phyloP scores from a whole-genome alignment of 371 early-diverging fungal species.

The Funneliformis caledonium region DNA sequence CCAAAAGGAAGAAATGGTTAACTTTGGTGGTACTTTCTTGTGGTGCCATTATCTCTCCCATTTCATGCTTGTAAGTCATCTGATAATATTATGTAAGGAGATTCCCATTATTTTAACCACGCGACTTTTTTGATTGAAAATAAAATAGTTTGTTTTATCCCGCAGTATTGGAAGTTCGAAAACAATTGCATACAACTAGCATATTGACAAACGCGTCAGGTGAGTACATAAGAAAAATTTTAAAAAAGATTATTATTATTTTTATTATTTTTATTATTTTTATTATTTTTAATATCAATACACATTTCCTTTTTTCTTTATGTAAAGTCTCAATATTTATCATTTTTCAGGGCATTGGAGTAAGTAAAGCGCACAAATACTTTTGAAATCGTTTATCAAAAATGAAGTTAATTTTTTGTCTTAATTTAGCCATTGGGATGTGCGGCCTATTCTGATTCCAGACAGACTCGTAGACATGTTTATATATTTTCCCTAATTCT shows the following conservation, averaged over 20 bases:
- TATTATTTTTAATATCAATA: not conserved
- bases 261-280: too few relatives aligned
- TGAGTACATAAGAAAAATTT: not conserved
- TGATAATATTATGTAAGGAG: too few relatives aligned
- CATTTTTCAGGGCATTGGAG: not conserved
- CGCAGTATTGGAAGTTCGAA: not conserved
- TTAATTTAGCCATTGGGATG: slow-evolving; percentile 58
- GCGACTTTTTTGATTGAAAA: not conserved
- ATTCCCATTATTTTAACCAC: not conserved
- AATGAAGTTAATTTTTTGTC: not conserved
- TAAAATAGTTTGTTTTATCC: slow-evolving; percentile 3
- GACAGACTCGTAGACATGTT: slow-evolving; percentile 64
- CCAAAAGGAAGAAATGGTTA: not conserved
- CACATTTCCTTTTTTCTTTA: not conserved
- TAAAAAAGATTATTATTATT: not conserved
- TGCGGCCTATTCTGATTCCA: slow-evolving; percentile 71
- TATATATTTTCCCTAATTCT: slow-evolving; percentile 62
- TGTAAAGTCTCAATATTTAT: slow-evolving; percentile 19
- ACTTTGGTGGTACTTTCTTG: not conserved
- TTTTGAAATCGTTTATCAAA: not conserved
- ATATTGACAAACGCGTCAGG: not conserved
- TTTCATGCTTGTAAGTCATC: slow-evolving; percentile 22
- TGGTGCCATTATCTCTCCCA: not conserved
- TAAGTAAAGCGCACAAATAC: not conserved
- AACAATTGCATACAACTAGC: not conserved